Evolutionary conservation across 768 basidiomycete species (phyloP).

Genomic region (Suillus decipiens): DNA sequence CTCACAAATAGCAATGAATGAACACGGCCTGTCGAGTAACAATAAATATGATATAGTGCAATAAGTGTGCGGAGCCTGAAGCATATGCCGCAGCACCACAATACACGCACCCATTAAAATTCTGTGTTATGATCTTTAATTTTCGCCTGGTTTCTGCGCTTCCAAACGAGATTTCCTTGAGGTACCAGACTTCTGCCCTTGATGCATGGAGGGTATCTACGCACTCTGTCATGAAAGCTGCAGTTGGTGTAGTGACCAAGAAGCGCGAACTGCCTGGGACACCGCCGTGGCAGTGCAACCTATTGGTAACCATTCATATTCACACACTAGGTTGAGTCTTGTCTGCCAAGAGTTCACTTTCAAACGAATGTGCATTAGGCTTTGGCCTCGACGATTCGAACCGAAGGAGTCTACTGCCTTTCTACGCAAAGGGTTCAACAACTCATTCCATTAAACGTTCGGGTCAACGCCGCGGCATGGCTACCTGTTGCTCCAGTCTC

Average conservation of each 20-base stretch:
- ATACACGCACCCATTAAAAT: constrained; percentile 72
- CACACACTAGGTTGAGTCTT: not conserved
- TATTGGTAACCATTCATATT: no score
- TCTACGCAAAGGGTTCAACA: no score
- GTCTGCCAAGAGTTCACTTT: not conserved
- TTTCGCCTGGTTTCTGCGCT: constrained; percentile 29
- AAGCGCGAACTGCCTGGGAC: no score
- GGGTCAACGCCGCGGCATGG: no score
- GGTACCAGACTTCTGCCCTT: constrained; percentile 68
- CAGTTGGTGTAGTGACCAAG: not conserved
- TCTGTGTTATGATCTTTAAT: constrained; percentile 76
- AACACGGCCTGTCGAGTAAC: constrained; percentile 68
- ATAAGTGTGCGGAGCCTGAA: not conserved
- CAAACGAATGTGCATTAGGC: no score
- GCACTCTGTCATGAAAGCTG: constrained; percentile 20
- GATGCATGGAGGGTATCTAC: constrained; percentile 25
- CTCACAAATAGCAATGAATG: constrained; percentile 87
- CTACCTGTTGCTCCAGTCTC: no score
- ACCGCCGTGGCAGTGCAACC: constrained; percentile 4
- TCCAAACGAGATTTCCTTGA: constrained; percentile 65
- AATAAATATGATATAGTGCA: not conserved
- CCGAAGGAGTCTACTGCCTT: no score
- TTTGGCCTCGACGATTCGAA: no score
- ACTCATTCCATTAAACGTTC: no score
- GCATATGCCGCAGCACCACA: constrained; percentile 1